These are phyloP conservation scores for Saitozyma sp. DNA, from an alignment of 768 basidiomycete species.

Conservation along the genomic window DNA sequence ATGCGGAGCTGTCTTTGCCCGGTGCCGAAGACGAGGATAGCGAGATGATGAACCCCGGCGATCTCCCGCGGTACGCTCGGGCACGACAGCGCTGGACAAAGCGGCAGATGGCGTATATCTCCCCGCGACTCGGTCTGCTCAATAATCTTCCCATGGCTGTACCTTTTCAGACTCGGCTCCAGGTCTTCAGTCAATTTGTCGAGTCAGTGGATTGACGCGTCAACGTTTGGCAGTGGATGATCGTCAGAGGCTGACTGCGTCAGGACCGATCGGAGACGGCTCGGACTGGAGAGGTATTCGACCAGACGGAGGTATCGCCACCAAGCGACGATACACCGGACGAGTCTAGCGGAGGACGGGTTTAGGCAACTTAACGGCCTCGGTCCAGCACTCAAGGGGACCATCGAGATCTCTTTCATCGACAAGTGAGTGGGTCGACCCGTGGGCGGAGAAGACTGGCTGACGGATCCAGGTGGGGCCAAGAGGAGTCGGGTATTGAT, in stretches of 20 bases:
- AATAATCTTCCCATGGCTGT: slow-evolving; percentile 96
- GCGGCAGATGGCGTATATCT: slow-evolving; percentile 71
- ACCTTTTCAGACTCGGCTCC: slow-evolving; percentile 86
- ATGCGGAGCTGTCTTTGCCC: neutral
- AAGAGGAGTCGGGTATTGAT: slow-evolving; percentile 74
- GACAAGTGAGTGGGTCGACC: slow-evolving; percentile 69
- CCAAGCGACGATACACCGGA: slow-evolving; percentile 62
- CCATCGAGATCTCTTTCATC: slow-evolving; percentile 84
- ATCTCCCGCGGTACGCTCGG: slow-evolving; percentile 40
- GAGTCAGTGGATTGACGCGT: slow-evolving; percentile 25
- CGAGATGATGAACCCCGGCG: slow-evolving; percentile 27
- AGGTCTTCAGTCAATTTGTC: slow-evolving; percentile 83
- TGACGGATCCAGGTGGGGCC: slow-evolving; percentile 35
- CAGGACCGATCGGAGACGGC: slow-evolving; percentile 59
- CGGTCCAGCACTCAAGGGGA: slow-evolving; percentile 75
- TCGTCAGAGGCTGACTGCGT: neutral
- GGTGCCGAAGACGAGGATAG: slow-evolving; percentile 15
- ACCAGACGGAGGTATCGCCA: slow-evolving; percentile 38
- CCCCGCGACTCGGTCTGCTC: slow-evolving; percentile 82
- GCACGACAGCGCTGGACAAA: slow-evolving; percentile 57
- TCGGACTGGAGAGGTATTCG: slow-evolving; percentile 46
- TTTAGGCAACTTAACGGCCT: slow-evolving; percentile 70
- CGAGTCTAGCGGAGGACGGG: slow-evolving; percentile 81
- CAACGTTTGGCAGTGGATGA: neutral
- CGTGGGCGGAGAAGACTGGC: neutral